Base-by-base conservation (phyloP, 768 basidiomycete genomes). In the Suillus americanus region DNA sequence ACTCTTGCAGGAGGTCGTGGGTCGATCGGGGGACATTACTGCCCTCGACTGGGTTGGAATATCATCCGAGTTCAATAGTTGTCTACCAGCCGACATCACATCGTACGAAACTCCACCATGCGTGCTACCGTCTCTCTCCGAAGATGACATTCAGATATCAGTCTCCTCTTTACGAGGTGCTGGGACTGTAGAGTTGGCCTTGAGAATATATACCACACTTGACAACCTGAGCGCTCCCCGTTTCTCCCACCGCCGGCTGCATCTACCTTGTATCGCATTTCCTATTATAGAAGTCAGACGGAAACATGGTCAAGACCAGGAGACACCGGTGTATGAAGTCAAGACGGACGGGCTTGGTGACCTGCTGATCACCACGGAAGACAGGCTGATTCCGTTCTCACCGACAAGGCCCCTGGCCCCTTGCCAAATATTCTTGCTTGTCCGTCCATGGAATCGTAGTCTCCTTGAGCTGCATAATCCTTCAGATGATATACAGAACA, bases 1-100 rank as follows among this genome's bases (percentile, higher is more conserved):
- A 18, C 50, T 51, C 25, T 60, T 60, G 60, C 40, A 30, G 41
- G 60, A 60, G 41, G 20, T 60, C 16, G 60, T 60, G 20, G 60
- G 25, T 28, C 60, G 38, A 18, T 60, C 60, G 16, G 60, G 60
- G 3, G 60, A 60, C 25, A 41, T 60, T 14, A 61, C 41, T 20
- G 40, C 33, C 37, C 45, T 61, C 8, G 60, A 61, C 41, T 61
- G 41, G 60, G 41, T 61, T 9, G 60, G 60, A 51, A 28, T 3
- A 51, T 51, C 50, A 51, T 28, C 50, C 28, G 50, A 51, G 8
- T 51, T 28, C 50, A 51, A 51, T 51, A 51, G 50, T 18, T 51
- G 50, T 18, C 16, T 51, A 28, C 50, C 50, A 28, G 50, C 28
- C 50, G 25, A 51, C 28, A 51, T 51, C 16, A 51, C 50, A 28